Evolutionary conservation across 257 asterid species (phyloP), one percentile per base, ranked within the genome.

Genomic region (Plantago elongata): DNA sequence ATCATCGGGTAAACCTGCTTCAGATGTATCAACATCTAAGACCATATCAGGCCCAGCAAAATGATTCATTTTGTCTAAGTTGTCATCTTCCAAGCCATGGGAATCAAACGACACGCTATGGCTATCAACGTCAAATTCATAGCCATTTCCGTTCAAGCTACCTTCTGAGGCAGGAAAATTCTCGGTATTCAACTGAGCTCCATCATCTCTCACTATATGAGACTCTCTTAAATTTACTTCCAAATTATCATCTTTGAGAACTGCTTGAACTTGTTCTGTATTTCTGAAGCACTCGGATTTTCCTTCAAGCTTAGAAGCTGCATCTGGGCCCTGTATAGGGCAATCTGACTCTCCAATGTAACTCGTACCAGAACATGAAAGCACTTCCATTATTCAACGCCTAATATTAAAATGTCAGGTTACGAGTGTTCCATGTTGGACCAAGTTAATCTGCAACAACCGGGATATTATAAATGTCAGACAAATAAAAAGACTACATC

Each of bases 321-420:
- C 51, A 55, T 70, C 79, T 16, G 83, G 66, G 61, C 81, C 84
- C 74, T 73, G 83, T 51, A 79, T 75, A 57, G 85, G 77, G 78
- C 83, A 69, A 74, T 80, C 79, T 42, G 94, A 69, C 52, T 84
- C 90, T 43, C 76, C 77, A 62, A 62, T 75, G 71, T 57, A 70
- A 74, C 61, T 62, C 47, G 72, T 65, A 65, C 74, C 75, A 69
- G 90, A 81, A 79, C 80, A 81, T 61, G 85, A 78, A 74, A 85
- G 77, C 71, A 80, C 84, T 77, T 85, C 97, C 97, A 90, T 88
- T 13, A 54, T 65, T 65, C 64, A 73, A 76, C 54, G 66, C 66
- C 45, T 69, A 27, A 73, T 66, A 44, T 61, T 65, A 64, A 51
- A 73, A 50, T 75, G 66, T 75, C 81, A 62, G 78, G 63, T 64